phyloP scores from a whole-genome alignment of 495 filamentous ascomycete genomes.

The Aspergillus sclerotiicarbonarius region DNA sequence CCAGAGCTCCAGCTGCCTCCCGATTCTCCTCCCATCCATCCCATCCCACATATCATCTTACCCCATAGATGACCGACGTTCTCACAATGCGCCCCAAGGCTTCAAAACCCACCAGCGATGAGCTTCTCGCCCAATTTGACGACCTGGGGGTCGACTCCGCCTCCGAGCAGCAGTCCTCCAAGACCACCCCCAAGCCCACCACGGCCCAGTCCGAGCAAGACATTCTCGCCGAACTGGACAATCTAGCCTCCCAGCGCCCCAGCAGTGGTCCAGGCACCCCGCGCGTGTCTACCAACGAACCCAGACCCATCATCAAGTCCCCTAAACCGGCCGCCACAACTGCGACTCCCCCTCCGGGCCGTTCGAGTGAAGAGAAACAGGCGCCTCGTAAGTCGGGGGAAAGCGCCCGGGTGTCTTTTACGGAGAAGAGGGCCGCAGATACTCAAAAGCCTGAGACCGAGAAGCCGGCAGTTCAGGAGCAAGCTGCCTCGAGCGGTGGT shows the following conservation, averaged over 20 bases:
- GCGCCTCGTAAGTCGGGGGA: slow-evolving; percentile 69
- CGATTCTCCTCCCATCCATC: neutral
- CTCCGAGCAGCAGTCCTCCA: slow-evolving; percentile 35
- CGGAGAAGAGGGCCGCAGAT: slow-evolving; percentile 50
- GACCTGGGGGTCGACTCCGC: slow-evolving; percentile 57
- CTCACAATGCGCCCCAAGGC: slow-evolving; percentile 45
- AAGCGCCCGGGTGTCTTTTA: slow-evolving; percentile 63
- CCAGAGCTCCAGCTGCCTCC: slow-evolving; percentile 3
- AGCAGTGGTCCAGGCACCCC: slow-evolving; percentile 80
- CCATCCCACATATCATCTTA: slow-evolving; percentile 9
- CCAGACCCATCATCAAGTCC: slow-evolving; percentile 47
- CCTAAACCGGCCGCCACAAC: slow-evolving; percentile 58
- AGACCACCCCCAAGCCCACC: slow-evolving; percentile 37
- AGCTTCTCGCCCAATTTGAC: slow-evolving; percentile 80
- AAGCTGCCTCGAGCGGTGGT: slow-evolving; percentile 32
- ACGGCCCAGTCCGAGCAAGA: slow-evolving; percentile 58
- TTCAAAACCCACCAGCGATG: slow-evolving; percentile 67
- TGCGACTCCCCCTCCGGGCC: slow-evolving; percentile 51
- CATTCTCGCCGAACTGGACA: slow-evolving; percentile 81
- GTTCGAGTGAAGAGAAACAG: slow-evolving; percentile 60
- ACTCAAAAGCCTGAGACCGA: slow-evolving; percentile 35
- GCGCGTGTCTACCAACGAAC: slow-evolving; percentile 60
- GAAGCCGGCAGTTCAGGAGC: slow-evolving; percentile 25
- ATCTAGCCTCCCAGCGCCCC: slow-evolving; percentile 65
- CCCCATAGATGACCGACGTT: neutral